These are phyloP conservation scores for Trametes coccinea DNA, from an alignment of 768 basidiomycete species.

Conservation along the genomic window DNA sequence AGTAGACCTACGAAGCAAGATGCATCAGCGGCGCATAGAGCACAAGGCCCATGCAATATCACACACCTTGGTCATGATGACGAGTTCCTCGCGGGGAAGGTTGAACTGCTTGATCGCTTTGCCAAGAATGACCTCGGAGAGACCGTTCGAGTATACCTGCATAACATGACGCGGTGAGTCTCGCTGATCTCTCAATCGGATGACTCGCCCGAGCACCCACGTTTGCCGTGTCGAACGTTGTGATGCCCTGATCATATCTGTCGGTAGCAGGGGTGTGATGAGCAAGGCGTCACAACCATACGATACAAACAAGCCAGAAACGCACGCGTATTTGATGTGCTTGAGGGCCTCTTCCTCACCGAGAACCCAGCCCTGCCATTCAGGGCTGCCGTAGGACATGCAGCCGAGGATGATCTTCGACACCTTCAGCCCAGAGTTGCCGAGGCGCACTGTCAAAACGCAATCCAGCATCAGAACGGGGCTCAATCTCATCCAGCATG, in stretches of 20 bases:
- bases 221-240: constrained; percentile 38
- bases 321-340: constrained; percentile 40
- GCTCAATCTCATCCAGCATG: not conserved
- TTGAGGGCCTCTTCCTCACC: constrained; percentile 38
- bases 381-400: constrained; percentile 36
- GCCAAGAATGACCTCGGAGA: constrained; percentile 46
- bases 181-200: too few species aligned
- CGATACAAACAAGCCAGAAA: not conserved
- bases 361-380: constrained; percentile 40
- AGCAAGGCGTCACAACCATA: not conserved
- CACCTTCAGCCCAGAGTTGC: constrained; percentile 33
- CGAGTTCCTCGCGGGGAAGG: constrained; percentile 49
- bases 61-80: constrained; percentile 52
- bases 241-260: constrained; percentile 41
- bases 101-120: constrained; percentile 47
- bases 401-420: constrained; percentile 36
- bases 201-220: not conserved
- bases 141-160: constrained; percentile 41
- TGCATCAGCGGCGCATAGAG: not conserved
- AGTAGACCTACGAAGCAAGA: constrained; percentile 13
- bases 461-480: too few species aligned
- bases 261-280: too few species aligned
- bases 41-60: not conserved
- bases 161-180: too few species aligned
- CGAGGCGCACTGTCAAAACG: constrained; percentile 26